Conservation (phyloP, 2,329 filamentous ascomycete species). For the Atkinsonella hypoxylon region DNA sequence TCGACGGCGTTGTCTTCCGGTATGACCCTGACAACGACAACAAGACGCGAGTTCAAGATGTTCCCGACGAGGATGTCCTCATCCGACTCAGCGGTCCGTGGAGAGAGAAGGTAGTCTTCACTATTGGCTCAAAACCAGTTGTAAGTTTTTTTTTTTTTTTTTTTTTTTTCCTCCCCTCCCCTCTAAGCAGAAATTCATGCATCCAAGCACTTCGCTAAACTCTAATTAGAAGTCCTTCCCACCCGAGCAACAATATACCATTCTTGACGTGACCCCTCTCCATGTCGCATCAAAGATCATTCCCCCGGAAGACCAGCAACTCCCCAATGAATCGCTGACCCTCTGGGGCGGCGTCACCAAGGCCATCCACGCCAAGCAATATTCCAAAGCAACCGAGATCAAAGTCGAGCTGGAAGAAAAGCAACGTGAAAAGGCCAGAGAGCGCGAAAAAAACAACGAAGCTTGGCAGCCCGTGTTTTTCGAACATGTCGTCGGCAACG, state of each 20-base stretch:
- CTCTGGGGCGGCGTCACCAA: slow-evolving; percentile 84
- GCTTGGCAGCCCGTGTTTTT: slow-evolving; percentile 88
- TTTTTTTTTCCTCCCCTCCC: slow-evolving; percentile 9
- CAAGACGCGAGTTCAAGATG: slow-evolving; percentile 69
- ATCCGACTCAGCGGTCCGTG: slow-evolving; percentile 75
- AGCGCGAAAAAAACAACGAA: slow-evolving; percentile 57
- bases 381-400: slow-evolving; percentile 66
- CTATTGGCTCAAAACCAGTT: slow-evolving; percentile 44
- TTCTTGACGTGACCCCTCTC: slow-evolving; percentile 83
- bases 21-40: slow-evolving; percentile 82
- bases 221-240: slow-evolving; percentile 28
- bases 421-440: slow-evolving; percentile 73
- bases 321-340: slow-evolving; percentile 77
- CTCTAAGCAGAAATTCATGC: too few relatives aligned
- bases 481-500: slow-evolving; percentile 43
- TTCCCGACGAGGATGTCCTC: slow-evolving; percentile 73
- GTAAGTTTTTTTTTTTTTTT: slow-evolving; percentile 35
- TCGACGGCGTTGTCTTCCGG: slow-evolving; percentile 81
- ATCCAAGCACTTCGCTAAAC: background rate
- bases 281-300: slow-evolving; percentile 66
- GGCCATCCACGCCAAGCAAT: slow-evolving; percentile 76
- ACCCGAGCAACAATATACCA: slow-evolving; percentile 52
- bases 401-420: slow-evolving; percentile 89
- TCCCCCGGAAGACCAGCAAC: slow-evolving; percentile 65
- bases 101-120: slow-evolving; percentile 59